Evolutionary conservation across 805 yeast species (phyloP), one percentile per base, ranked within the genome.

Genomic region (Saccharomycopsis lassenensis): DNA sequence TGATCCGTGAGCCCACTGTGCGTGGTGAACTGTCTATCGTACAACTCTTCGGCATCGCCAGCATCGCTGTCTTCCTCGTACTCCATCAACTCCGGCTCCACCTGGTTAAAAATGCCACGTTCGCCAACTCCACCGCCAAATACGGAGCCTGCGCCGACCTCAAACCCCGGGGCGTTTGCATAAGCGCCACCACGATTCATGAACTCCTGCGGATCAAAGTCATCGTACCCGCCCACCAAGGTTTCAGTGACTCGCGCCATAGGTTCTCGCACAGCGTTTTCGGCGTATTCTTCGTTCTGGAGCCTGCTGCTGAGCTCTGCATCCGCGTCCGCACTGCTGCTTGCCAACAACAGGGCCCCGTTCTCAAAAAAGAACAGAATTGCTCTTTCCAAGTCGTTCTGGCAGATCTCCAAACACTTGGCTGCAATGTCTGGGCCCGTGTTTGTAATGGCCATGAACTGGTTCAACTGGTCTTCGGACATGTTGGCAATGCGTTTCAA

Each of bases 371-470:
- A 91, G 29, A 91, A 61, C 10, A 85, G 74, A 5, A 91, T 82
- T 0, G 98, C 97, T 15, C 74, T 70, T 39, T 87, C 94, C 23
- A 89, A 53, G 52, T 84, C 73, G 31, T 74, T 74, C 33, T 78
- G 86, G 4, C 89, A 69, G 61, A 89, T 75, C 18, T 78, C 86
- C 15, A 91, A 55, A 51, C 78, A 91, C 47, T 78, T 84, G 36
- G 65, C 61, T 1, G 97, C 97, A 8, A 70, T 59, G 4, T 65
- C 66, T 1, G 70, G 65, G 51, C 81, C 89, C 2, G 73, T 66
- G 16, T 84, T 81, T 0, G 97, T 86, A 36, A 91, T 77, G 27
- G 89, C 87, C 55, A 87, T 63, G 56, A 91, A 91, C 16, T 77
- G 71, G 16, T 81, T 77, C 25, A 83, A 62, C 32, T 63, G 58